Evolutionary conservation across 2,329 filamentous ascomycete species (phyloP).

Genomic region (Amauroascus verrucosus): DNA sequence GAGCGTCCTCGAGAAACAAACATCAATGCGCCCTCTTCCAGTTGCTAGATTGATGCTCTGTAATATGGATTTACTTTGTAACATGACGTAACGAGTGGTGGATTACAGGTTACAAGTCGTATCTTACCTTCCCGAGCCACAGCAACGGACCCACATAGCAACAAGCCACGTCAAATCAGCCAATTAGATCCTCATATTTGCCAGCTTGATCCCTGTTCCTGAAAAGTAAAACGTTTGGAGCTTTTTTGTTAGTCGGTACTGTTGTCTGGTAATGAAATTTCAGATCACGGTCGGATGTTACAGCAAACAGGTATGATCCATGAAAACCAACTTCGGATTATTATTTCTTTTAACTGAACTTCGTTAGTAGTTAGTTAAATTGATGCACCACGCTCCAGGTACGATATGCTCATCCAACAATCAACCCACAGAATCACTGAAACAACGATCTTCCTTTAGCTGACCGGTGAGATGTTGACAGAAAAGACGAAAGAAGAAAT

Average conservation of each 20-base stretch:
- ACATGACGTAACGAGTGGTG: too few relatives aligned
- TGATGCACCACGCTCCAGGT: too few relatives aligned
- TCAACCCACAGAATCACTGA: neutral
- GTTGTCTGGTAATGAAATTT: neutral
- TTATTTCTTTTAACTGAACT: too few relatives aligned
- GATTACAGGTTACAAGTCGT: neutral
- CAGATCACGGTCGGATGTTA: too few relatives aligned
- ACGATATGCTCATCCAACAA: too few relatives aligned
- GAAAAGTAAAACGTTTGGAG: neutral
- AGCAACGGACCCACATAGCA: neutral
- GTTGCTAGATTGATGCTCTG: too few relatives aligned
- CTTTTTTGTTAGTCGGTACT: neutral
- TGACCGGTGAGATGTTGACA: neutral
- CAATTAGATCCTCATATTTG: neutral
- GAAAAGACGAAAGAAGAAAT: neutral
- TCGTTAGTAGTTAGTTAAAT: too few relatives aligned
- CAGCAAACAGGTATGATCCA: neutral
- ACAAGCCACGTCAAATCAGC: neutral
- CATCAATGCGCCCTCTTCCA: too few relatives aligned
- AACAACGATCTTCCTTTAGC: conserved; percentile 1
- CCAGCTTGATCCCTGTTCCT: neutral
- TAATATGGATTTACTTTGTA: too few relatives aligned
- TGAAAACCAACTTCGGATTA: neutral
- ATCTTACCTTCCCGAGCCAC: neutral
- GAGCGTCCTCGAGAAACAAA: neutral